Evolutionary conservation across 805 yeast species (phyloP).

Genomic region (Candida glaebosa): DNA sequence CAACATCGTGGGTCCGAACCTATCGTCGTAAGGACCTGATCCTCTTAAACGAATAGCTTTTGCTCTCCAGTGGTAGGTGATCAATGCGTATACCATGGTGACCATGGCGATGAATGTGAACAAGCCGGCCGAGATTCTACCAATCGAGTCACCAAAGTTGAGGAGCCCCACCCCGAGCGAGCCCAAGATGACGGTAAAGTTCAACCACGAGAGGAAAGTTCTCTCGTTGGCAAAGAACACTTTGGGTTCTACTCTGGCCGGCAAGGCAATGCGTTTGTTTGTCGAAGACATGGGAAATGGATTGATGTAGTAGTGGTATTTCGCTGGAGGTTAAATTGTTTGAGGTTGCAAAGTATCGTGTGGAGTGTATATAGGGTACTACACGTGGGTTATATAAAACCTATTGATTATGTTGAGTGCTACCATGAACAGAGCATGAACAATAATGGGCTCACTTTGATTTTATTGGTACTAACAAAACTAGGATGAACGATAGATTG

Average conservation of each 20-base stretch:
- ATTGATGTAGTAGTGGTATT: no score
- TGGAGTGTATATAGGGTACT: background rate
- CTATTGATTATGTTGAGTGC: no score
- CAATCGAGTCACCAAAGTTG: constrained; percentile 93
- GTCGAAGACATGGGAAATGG: constrained; percentile 27
- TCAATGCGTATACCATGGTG: constrained; percentile 92
- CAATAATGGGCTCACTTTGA: no score
- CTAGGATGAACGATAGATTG: no score
- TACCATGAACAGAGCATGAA: no score
- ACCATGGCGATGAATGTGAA: constrained; percentile 97
- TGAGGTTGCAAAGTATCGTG: no score
- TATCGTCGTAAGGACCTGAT: constrained; percentile 98
- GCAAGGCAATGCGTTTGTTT: constrained; percentile 88
- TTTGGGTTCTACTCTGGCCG: constrained; percentile 98
- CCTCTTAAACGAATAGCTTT: constrained; percentile 97
- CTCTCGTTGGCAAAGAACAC: constrained; percentile 99
- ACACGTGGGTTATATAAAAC: constrained; percentile 1
- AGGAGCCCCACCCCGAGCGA: constrained; percentile 94
- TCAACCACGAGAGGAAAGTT: constrained; percentile 96
- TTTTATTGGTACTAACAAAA: no score
- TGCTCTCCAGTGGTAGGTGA: constrained; percentile 99
- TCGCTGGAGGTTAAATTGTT: no score
- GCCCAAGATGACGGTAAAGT: constrained; percentile 97
- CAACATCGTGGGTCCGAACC: constrained; percentile 97
- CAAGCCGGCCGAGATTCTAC: constrained; percentile 87